Base-by-base conservation (phyloP, 2,329 filamentous ascomycete species). In the Phialophora verrucosa region DNA sequence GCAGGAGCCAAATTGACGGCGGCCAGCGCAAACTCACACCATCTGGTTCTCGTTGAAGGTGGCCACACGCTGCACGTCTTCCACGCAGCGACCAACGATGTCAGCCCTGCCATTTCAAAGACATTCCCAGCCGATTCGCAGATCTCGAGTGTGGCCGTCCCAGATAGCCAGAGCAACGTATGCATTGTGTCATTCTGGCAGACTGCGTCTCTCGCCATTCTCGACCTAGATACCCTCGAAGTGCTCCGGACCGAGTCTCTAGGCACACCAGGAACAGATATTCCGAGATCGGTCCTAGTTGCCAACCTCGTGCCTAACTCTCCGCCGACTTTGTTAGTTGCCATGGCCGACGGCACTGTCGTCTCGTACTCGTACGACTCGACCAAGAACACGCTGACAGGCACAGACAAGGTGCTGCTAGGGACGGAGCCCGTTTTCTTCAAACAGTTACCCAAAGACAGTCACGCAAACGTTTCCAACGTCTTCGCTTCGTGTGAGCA, bases 401-500 rank as follows among this genome's bases (percentile, higher is more conserved):
- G 87, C 0, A 88, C 90, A 69, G 97, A 93, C 76, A 93, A 88
- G 72, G 89, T 96, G 27, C 88, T 94, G 1, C 82, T 99, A 12
- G 94, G 95, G 27, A 94, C 91, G 14, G 90, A 93, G 67, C 91
- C 96, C 71, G 91, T 94, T 1, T 88, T 87, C 14, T 89, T 99
- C 73, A 90, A 94, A 65, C 83, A 91, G 25, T 80, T 99, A 1
- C 91, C 93, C 0, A 86, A 89, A 59, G 62, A 68, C 55, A 29
- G 35, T 8, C 82, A 83, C 0, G 82, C 89, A 60, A 83, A 85
- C 0, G 80, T 92, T 0, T 91, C 85, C 75, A 96, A 91, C 72
- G 89, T 99, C 0, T 96, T 99, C 76, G 92, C 93, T 0, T 96
- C 92, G 0, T 97, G 93, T 64, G 95, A 99, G 74, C 92, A 97